A percentile compares a stretch with the other conserved stretches of the same genome.
Conservation (phyloP, 208 protist species). For the Leishmania turanica region DNA sequence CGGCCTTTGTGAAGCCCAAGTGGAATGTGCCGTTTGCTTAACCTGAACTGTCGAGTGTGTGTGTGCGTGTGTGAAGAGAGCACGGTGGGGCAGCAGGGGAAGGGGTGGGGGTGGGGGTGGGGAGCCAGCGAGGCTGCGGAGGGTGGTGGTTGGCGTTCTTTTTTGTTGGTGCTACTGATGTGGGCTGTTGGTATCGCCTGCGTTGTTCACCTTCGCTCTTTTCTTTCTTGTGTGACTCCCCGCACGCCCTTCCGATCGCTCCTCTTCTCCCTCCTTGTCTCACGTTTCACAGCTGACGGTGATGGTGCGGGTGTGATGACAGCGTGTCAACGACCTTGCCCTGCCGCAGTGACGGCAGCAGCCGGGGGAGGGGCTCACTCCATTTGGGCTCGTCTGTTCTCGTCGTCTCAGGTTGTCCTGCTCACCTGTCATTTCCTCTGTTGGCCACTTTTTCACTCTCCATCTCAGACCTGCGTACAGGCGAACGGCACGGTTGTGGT, state of each 20-base stretch:
- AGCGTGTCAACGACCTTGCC: background rate
- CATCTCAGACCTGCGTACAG: background rate
- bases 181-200: background rate
- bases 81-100: background rate
- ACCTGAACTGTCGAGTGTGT: background rate
- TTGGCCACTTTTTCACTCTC: background rate
- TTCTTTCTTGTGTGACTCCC: background rate
- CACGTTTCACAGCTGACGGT: background rate
- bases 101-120: background rate
- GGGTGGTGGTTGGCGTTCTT: background rate
- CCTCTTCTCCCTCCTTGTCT: background rate
- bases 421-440: background rate
- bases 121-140: background rate
- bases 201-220: background rate
- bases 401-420: background rate
- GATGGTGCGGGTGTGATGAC: background rate
- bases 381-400: background rate
- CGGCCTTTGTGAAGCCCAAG: slow-evolving; percentile 63
- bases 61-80: background rate
- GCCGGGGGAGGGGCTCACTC: background rate
- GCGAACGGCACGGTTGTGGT: background rate
- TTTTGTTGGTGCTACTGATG: slow-evolving; percentile 1
- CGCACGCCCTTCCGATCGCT: slow-evolving; percentile 1
- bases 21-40: slow-evolving; percentile 90
- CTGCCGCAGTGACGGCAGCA: background rate